Base-by-base conservation (phyloP, 106 monocot genomes). In the Allium fistulosum region DNA sequence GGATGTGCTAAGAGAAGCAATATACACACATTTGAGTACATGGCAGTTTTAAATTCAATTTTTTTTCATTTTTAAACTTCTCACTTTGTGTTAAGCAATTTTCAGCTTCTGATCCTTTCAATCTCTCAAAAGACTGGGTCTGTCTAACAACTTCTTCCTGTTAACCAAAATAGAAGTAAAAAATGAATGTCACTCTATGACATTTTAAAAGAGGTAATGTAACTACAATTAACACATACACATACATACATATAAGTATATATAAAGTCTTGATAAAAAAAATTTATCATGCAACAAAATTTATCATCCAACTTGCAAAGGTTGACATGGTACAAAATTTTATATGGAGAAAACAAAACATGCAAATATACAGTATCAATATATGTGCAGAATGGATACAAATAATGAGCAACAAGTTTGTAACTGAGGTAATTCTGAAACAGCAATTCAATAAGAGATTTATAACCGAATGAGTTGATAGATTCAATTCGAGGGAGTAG, bases 141-240 rank as follows among this genome's bases (percentile, higher is more conserved):
- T 82, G 86, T 53, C 86, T 88, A 61, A 92, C 84, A 49, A 96
- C 92, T 71, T 96, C 96, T 66, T 91, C 88, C 96, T 96, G 68
- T 18, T 51, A 70, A 28, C 58, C 4, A 58, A 58, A 9, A n/a
- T 18, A 14, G 58, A 58, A 11, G 58, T 57, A 7, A 15, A 7
- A 55, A 55, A 55, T 55, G 13, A 55, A 28, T 28, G 28, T 3
- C 28, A 28, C 28, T 28, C 2, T 28, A 28, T 28, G 28, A 28
- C 28, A 28, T 28, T 28, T 28, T 28, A 28, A 28, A 28, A 28
- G 28, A 28, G 2, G 28, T 28, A n/a, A 28, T 28, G 28, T 28
- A 28, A 3, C 28, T 3, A 3, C 3, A 28, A 28, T 3, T n/a
- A n/a, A n/a, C 28, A 28, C 28, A 3, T 3, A 28, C 3, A 28